These are phyloP conservation scores for Verticillium isaacii DNA, from an alignment of 2,329 filamentous ascomycete species.

Conservation along the genomic window DNA sequence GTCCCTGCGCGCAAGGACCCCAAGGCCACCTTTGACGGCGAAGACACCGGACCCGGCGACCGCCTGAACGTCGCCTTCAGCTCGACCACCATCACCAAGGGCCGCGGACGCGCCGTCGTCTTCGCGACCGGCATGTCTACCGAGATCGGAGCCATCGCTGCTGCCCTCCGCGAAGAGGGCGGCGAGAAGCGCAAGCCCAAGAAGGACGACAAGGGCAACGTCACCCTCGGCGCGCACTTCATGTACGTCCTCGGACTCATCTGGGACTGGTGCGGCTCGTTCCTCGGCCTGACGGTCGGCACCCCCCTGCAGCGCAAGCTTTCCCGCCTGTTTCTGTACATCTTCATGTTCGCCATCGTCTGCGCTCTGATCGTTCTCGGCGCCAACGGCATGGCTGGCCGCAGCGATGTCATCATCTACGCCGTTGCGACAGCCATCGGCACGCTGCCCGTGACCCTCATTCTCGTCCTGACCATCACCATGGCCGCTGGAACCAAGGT, in stretches of 20 bases:
- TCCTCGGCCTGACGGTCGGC: conserved; percentile 46
- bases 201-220: not conserved
- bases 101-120: conserved; percentile 53
- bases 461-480: conserved; percentile 47
- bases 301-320: conserved; percentile 66
- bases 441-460: conserved; percentile 41
- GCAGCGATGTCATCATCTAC: conserved; percentile 30
- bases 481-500: conserved; percentile 44
- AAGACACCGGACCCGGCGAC: conserved; percentile 38
- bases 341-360: conserved; percentile 52
- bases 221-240: not conserved
- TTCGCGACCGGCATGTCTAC: conserved; percentile 56
- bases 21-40: conserved; percentile 28
- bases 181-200: conserved; percentile 1
- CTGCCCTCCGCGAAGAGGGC: conserved; percentile 22
- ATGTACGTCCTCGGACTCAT: conserved; percentile 4
- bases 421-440: conserved; percentile 34
- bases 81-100: conserved; percentile 51
- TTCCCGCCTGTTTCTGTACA: conserved; percentile 59
- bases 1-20: conserved; percentile 48
- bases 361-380: conserved; percentile 33
- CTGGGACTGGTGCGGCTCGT: conserved; percentile 21
- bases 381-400: conserved; percentile 27
- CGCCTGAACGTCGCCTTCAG: conserved; percentile 53
- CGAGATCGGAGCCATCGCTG: conserved; percentile 54